Conservation (phyloP, 257 asterid species). For the Jasminum sambac region DNA sequence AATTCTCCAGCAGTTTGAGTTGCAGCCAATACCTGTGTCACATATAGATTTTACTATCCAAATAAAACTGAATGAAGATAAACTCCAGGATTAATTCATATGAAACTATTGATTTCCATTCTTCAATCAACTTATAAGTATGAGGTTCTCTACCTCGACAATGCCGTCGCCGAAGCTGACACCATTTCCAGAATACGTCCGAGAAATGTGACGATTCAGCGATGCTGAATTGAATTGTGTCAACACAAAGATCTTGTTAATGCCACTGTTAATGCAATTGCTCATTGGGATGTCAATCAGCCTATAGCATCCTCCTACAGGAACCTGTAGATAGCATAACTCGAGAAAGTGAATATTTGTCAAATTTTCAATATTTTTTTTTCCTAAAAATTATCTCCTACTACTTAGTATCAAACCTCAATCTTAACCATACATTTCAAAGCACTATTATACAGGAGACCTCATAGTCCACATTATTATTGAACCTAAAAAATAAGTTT, state of each 20-base stretch:
- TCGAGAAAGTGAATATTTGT: conserved; percentile 12
- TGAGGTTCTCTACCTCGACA: conserved; percentile 65
- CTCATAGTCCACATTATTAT: too few relatives aligned
- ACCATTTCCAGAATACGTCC: conserved; percentile 91
- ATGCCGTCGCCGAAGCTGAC: conserved; percentile 86
- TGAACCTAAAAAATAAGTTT: too few relatives aligned
- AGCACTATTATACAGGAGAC: too few relatives aligned
- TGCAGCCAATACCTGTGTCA: conserved; percentile 79
- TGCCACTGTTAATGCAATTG: conserved; percentile 94
- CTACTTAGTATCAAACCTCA: too few relatives aligned
- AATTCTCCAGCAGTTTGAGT: conserved; percentile 92
- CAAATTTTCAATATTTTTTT: too few relatives aligned
- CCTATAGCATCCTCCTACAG: conserved; percentile 93
- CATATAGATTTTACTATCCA: neutral
- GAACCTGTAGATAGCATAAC: conserved; percentile 54
- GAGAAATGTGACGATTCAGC: conserved; percentile 88
- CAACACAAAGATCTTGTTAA: conserved; percentile 88
- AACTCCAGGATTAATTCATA: neutral
- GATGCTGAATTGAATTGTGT: conserved; percentile 94
- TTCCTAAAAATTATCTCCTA: too few relatives aligned
- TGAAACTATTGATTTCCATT: neutral
- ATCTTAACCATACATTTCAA: too few relatives aligned
- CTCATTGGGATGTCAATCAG: conserved; percentile 96
- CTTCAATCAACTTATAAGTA: too few relatives aligned
- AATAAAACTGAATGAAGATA: neutral